Evolutionary conservation across 1,139 yeast species (phyloP).

Genomic region (Kodamaea sp.): DNA sequence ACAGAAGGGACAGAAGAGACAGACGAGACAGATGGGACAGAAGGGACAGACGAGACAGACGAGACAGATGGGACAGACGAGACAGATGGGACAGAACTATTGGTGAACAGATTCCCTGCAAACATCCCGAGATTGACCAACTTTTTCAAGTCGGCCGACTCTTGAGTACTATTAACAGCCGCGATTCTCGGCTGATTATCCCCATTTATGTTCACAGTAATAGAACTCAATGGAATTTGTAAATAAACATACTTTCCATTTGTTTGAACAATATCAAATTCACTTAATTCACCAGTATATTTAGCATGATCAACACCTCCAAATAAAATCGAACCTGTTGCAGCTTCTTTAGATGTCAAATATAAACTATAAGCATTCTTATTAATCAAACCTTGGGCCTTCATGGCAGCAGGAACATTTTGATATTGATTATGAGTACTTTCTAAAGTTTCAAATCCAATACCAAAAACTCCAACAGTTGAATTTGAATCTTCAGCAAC

Average conservation of each 20-base stretch:
- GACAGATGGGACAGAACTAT: background rate
- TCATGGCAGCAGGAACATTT: conserved; percentile 27
- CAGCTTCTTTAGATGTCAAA: conserved; percentile 39
- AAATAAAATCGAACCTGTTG: conserved; percentile 48
- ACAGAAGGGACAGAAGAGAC: conserved; percentile 5
- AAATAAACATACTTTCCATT: conserved; percentile 18
- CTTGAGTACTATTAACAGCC: background rate
- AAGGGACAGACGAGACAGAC: too few species aligned
- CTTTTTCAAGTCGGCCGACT: background rate
- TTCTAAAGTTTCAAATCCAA: conserved; percentile 37
- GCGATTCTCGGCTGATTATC: background rate
- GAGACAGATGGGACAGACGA: conserved; percentile 1
- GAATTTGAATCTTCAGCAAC: conserved; percentile 54
- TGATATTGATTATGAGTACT: conserved; percentile 16
- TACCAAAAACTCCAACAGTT: conserved; percentile 57
- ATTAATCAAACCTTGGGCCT: conserved; percentile 23
- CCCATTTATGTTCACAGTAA: conserved; percentile 8
- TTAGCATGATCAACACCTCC: conserved; percentile 59
- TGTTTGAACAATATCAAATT: conserved; percentile 17
- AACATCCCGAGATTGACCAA: background rate
- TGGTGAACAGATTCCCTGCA: background rate
- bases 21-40: background rate
- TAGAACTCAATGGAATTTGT: conserved; percentile 22
- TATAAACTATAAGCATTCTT: conserved; percentile 38
- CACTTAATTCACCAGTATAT: conserved; percentile 40